phyloP scores from a whole-genome alignment of 192 early-diverging fungal species.

The Backusella sp. region DNA sequence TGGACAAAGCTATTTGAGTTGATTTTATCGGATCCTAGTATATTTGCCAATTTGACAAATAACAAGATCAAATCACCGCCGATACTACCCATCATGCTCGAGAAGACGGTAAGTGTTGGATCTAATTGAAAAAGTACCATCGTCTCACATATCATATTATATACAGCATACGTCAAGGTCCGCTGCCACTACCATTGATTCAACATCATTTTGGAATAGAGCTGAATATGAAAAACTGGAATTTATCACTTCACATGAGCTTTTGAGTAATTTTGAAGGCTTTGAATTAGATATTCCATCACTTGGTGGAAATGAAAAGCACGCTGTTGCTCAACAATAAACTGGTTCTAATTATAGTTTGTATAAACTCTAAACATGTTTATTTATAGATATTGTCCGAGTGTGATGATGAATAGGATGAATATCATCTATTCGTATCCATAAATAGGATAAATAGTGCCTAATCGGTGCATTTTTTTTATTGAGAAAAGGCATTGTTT shows the following conservation, averaged over 20 bases:
- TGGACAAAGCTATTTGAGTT: constrained; percentile 7
- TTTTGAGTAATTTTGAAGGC: not conserved
- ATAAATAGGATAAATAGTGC: no score
- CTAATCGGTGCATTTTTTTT: no score
- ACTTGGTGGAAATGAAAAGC: not conserved
- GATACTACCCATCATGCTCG: not conserved
- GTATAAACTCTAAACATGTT: no score
- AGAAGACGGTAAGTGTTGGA: not conserved
- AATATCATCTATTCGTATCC: no score
- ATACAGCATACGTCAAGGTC: not conserved
- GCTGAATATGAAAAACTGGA: not conserved
- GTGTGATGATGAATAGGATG: no score
- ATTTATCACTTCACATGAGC: not conserved
- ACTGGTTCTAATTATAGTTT: not conserved
- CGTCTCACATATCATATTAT: not conserved
- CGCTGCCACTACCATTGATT: not conserved
- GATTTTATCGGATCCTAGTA: not conserved
- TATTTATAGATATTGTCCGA: no score
- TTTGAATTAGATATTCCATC: not conserved
- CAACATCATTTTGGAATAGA: not conserved
- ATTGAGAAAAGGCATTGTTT: no score
- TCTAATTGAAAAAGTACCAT: not conserved
- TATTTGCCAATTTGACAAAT: constrained; percentile 1
- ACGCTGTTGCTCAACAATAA: not conserved
- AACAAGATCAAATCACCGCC: not conserved